These are phyloP conservation scores for Solanum pimpinellifolium DNA, from an alignment of 257 asterid species.

Conservation along the genomic window DNA sequence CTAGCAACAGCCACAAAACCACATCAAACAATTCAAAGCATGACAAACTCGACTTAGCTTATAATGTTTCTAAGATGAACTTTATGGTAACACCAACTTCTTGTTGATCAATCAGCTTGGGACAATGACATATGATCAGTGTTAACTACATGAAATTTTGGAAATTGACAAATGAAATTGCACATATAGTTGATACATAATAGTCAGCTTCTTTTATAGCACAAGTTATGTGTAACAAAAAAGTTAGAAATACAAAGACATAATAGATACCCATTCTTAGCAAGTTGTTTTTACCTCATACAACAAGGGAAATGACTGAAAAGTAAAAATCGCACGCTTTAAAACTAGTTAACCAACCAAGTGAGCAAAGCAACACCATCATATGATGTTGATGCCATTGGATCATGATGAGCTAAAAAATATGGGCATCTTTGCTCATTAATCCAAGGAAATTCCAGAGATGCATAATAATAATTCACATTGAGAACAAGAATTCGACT, in stretches of 20 bases:
- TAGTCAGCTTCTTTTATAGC: not conserved
- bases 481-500: not conserved
- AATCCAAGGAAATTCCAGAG: not conserved
- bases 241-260: not conserved
- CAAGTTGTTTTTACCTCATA: not conserved
- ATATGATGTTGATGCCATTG: not conserved
- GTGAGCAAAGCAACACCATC: not conserved
- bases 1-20: not conserved
- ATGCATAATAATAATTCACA: not conserved
- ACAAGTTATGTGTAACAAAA: not conserved
- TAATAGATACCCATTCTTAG: not conserved
- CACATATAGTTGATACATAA: not conserved
- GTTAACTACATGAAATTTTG: not conserved
- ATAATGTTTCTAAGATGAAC: not conserved
- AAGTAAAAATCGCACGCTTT: not conserved
- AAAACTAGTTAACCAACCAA: not conserved
- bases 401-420: not conserved
- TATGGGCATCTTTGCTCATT: not conserved
- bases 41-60: not conserved
- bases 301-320: not conserved
- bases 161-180: not conserved
- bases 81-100: slow-evolving; percentile 14
- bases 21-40: not conserved
- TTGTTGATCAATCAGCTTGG: slow-evolving; percentile 42
- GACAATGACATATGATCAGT: slow-evolving; percentile 42